These are phyloP conservation scores for Simmondsia chinensis DNA, from an alignment of 148 eudicot genomes.

Conservation along the genomic window DNA sequence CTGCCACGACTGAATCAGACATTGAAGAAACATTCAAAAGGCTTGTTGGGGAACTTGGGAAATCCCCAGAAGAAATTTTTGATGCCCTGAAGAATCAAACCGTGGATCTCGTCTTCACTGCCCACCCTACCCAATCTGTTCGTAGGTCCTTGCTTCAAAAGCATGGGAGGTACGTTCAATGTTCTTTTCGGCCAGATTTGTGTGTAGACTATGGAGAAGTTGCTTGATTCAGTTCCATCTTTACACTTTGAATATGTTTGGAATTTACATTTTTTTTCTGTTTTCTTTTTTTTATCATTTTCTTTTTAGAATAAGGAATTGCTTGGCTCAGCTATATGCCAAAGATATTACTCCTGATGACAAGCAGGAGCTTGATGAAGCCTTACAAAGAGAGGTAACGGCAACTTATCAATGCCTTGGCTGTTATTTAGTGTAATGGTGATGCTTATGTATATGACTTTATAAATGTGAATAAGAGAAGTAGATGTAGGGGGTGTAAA, in stretches of 20 bases:
- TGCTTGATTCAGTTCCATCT: too few relatives aligned
- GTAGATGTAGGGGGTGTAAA: too few relatives aligned
- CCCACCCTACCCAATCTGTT: slow-evolving; percentile 95
- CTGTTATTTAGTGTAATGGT: too few relatives aligned
- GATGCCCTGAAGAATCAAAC: slow-evolving; percentile 95
- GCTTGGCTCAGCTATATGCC: slow-evolving; percentile 78
- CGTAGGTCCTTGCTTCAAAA: slow-evolving; percentile 95
- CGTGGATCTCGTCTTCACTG: slow-evolving; percentile 87
- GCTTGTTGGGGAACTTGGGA: slow-evolving; percentile 67
- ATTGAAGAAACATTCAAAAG: slow-evolving; percentile 87
- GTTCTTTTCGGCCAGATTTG: too few relatives aligned
- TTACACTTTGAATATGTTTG: too few relatives aligned
- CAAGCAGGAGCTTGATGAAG: slow-evolving; percentile 95
- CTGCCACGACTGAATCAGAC: slow-evolving; percentile 91
- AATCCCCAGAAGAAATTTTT: slow-evolving; percentile 87
- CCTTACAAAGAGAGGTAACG: slow-evolving; percentile 86
- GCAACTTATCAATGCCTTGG: too few relatives aligned
- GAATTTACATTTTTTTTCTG: too few relatives aligned
- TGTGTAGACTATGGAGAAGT: too few relatives aligned
- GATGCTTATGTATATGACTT: too few relatives aligned
- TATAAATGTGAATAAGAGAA: too few relatives aligned
- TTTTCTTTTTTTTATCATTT: slow-evolving; percentile 1
- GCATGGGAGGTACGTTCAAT: slow-evolving; percentile 69
- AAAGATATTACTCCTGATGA: slow-evolving; percentile 94
- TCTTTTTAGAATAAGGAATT: slow-evolving; percentile 61